Evolutionary conservation across 176 grass and related monocot genomes (phyloP), one percentile per base, ranked within the genome.

Genomic region (Tillandsia fasciculata): DNA sequence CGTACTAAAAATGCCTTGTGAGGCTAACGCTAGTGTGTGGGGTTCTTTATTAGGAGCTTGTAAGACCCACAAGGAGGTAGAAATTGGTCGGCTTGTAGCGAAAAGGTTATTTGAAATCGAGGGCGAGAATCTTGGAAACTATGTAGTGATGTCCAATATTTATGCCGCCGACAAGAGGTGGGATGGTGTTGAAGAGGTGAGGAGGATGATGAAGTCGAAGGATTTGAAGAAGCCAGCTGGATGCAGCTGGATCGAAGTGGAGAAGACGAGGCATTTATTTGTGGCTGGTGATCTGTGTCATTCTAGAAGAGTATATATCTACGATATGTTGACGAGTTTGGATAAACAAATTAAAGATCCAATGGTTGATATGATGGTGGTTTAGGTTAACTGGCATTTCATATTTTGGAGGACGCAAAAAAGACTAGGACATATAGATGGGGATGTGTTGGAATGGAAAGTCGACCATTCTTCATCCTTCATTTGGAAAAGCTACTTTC

Each of bases 141-240:
- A 83, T 52, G 65, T 92, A 11, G 76, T 73, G 18, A 83, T 88
- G 80, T 92, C 90, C 72, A 92, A 92, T 51, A 88, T 88, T 12
- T 92, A 76, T 78, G 90, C 85, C 13, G 86, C 82, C 70, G 79
- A 86, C 66, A 82, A 79, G 68, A 86, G 79, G 63, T 92, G 85
- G 90, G 77, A 79, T 12, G 47, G 74, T 57, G 86, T 92, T 75
- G 90, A 86, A 59, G 48, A 89, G 76, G 83, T 92, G 26, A 69
- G 90, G 49, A 88, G 74, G 51, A 74, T 88, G 63, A 86, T 88
- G 83, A 83, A 88, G 27, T 71, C 83, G 48, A 88, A 76, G 64
- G 76, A 88, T 77, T 76, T 86, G 74, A 92, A 86, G 54, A 88
- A 88, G 67, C 90, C 85, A 58, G 85, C 90, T 23, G 90, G 90